Evolutionary conservation across 2,329 filamentous ascomycete species (phyloP).

Genomic region (Apiospora phragmitis): DNA sequence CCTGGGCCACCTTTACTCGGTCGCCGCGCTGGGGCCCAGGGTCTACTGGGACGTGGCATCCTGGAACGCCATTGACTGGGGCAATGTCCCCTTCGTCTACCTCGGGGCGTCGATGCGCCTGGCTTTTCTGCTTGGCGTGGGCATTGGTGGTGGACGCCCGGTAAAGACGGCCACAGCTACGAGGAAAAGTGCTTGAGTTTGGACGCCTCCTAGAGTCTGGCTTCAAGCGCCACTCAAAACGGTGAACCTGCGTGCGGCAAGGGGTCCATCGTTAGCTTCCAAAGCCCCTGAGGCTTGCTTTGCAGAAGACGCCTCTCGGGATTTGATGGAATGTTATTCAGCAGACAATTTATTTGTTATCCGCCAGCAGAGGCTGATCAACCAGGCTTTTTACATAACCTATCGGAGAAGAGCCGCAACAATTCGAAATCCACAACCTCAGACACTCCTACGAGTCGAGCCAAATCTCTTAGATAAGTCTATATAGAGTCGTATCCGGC

Average conservation of each 20-base stretch:
- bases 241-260: not conserved
- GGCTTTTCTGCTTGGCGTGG: conserved; percentile 60
- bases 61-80: conserved; percentile 70
- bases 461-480: not conserved
- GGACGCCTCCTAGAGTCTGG: not conserved
- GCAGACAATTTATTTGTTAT: not conserved
- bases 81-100: conserved; percentile 72
- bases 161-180: conserved; percentile 12
- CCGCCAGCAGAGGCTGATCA: not conserved
- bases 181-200: conserved; percentile 21
- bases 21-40: conserved; percentile 56
- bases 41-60: conserved; percentile 63
- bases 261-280: not conserved
- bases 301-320: not conserved
- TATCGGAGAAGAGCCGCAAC: not conserved
- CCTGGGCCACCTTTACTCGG: conserved; percentile 71
- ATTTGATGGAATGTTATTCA: not conserved
- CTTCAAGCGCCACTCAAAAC: not conserved
- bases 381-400: not conserved
- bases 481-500: not conserved
- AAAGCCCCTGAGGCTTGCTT: not conserved
- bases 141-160: conserved; percentile 38
- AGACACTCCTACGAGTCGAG: not conserved
- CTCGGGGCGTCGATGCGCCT: conserved; percentile 60
- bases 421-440: not conserved